Percentiles rank a stretch among this genome's conserved stretches.
Evolutionary conservation across 768 basidiomycete genomes (phyloP).

Genomic region (Pleurotus eryngii): DNA sequence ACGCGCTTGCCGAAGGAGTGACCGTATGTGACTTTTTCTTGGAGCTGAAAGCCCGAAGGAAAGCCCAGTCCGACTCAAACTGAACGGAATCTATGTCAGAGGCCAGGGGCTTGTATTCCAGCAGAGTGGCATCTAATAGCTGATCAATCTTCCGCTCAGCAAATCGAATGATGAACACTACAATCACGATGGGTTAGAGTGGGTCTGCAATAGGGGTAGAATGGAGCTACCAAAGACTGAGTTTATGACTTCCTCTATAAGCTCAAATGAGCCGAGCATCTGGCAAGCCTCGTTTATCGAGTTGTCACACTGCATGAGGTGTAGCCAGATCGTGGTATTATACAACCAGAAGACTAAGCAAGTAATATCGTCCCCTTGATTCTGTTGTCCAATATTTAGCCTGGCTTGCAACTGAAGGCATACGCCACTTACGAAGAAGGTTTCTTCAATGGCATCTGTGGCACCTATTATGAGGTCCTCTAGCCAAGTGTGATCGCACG

Average conservation of each 20-base stretch:
- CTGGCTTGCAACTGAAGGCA: constrained; percentile 1
- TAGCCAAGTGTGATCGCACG: constrained; percentile 88
- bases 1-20: constrained; percentile 23
- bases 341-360: constrained; percentile 93
- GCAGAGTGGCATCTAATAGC: constrained; percentile 74
- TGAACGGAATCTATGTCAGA: constrained; percentile 78
- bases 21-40: constrained; percentile 51
- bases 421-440: constrained; percentile 71
- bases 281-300: constrained; percentile 79
- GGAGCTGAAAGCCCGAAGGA: constrained; percentile 67
- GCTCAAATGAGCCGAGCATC: constrained; percentile 75
- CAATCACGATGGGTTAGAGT: constrained; percentile 1
- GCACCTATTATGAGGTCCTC: constrained; percentile 91
- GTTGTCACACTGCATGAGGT: constrained; percentile 84
- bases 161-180: constrained; percentile 93
- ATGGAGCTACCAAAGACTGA: constrained; percentile 78
- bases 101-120: constrained; percentile 80
- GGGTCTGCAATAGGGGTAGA: constrained; percentile 3
- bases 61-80: constrained; percentile 97
- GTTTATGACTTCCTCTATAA: constrained; percentile 90
- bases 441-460: constrained; percentile 88
- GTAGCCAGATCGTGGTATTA: constrained; percentile 87
- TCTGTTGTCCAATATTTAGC: constrained; percentile 40
- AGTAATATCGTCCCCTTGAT: constrained; percentile 78
- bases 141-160: constrained; percentile 87